phyloP scores from a whole-genome alignment of 1,284 basidiomycete species.

The Leccinum angustisporum region DNA sequence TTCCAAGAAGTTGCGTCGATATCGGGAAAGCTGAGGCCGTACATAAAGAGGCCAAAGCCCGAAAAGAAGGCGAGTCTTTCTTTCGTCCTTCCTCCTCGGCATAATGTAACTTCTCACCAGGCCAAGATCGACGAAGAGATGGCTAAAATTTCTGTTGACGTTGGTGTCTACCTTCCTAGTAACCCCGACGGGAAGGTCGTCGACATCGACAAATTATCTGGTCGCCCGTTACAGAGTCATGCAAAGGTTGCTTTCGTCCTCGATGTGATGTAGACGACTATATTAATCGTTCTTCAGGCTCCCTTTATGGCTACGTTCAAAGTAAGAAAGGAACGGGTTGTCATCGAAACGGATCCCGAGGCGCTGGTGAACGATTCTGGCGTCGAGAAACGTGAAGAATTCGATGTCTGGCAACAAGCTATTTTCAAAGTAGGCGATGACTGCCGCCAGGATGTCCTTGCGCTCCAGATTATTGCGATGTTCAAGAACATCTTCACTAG shows the following conservation, averaged over 20 bases:
- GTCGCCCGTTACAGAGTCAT: slow-evolving; percentile 94
- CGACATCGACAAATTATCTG: slow-evolving; percentile 96
- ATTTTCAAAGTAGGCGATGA: slow-evolving; percentile 99
- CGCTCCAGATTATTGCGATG: slow-evolving; percentile 97
- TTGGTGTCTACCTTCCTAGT: slow-evolving; percentile 95
- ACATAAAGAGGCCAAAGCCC: slow-evolving; percentile 91
- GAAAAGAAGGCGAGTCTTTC: slow-evolving; percentile 84
- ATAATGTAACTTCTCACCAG: slow-evolving; percentile 39
- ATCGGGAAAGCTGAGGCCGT: slow-evolving; percentile 96
- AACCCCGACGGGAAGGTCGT: slow-evolving; percentile 97
- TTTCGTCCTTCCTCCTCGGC: not conserved
- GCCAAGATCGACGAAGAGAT: slow-evolving; percentile 99
- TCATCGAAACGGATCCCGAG: slow-evolving; percentile 65
- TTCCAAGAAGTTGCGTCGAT: slow-evolving; percentile 97
- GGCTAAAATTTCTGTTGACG: slow-evolving; percentile 90
- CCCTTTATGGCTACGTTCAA: slow-evolving; percentile 99
- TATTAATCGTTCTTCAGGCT: slow-evolving; percentile 54
- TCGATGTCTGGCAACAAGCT: slow-evolving; percentile 96
- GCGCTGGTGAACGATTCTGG: slow-evolving; percentile 62
- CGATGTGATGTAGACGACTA: not conserved
- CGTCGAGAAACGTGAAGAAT: slow-evolving; percentile 60
- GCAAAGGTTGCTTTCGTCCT: slow-evolving; percentile 71
- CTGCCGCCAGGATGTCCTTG: slow-evolving; percentile 96
- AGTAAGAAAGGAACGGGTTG: slow-evolving; percentile 80
- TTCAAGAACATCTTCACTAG: slow-evolving; percentile 97